Conservation (phyloP, 164 flowering plant species). For the Hamamelis virginiana region DNA sequence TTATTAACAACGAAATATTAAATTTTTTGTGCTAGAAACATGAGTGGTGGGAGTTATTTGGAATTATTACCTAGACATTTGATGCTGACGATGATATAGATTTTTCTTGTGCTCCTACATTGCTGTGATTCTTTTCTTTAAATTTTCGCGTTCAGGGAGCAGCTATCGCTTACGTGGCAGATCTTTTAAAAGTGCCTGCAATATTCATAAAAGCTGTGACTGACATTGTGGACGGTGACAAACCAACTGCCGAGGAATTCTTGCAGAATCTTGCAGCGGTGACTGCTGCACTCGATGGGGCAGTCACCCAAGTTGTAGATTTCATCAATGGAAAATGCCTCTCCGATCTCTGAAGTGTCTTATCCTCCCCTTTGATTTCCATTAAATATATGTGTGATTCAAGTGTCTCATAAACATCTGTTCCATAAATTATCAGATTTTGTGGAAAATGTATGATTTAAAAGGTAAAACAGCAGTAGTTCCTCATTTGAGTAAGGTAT, state of each 20-base stretch:
- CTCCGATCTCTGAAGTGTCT: constrained; percentile 56
- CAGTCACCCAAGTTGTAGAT: constrained; percentile 58
- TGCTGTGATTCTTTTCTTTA: not conserved
- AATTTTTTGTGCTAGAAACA: not conserved
- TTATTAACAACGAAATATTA: not conserved
- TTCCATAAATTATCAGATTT: not conserved
- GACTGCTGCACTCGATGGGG: constrained; percentile 69
- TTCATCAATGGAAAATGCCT: constrained; percentile 73
- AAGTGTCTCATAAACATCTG: not conserved
- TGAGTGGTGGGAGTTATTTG: not conserved
- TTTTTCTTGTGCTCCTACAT: not conserved
- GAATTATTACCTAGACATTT: not conserved
- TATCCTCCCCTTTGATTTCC: not conserved
- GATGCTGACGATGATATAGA: not conserved
- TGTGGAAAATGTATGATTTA: not conserved
- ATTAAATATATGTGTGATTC: too few species aligned
- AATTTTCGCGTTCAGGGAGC: constrained; percentile 64
- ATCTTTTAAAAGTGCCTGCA: constrained; percentile 72
- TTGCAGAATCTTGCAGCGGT: constrained; percentile 75
- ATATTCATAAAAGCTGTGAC: constrained; percentile 89
- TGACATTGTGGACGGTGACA: constrained; percentile 85
- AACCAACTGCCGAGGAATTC: constrained; percentile 91
- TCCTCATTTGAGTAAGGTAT: constrained; percentile 1
- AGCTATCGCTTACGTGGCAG: constrained; percentile 87
- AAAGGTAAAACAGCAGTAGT: not conserved